Conservation (phyloP, 192 early-diverging fungal species). For the Mortierella alpina region DNA sequence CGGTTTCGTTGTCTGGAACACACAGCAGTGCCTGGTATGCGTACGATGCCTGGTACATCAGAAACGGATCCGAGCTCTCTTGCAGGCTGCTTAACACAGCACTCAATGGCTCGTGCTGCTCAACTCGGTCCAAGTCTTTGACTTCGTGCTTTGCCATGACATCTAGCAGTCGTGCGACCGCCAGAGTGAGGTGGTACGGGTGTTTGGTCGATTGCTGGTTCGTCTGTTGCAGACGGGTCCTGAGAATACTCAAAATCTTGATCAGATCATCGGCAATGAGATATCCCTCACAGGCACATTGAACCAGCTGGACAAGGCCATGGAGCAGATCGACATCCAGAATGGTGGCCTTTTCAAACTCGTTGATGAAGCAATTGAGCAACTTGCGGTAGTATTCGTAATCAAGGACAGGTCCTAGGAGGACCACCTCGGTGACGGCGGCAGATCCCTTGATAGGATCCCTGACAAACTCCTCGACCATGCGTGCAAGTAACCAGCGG, state of each 20-base stretch:
- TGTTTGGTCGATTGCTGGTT: background rate
- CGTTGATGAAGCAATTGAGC: background rate
- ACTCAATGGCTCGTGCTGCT: background rate
- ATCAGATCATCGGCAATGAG: background rate
- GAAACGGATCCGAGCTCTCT: background rate
- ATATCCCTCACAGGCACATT: background rate
- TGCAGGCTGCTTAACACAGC: background rate
- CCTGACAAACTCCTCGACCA: background rate
- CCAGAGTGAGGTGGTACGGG: background rate
- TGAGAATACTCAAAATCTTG: background rate
- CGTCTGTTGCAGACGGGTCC: background rate
- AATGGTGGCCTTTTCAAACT: background rate
- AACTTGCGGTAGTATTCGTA: background rate
- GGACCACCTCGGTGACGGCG: background rate
- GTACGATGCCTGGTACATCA: constrained; percentile 1
- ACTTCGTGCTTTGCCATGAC: background rate
- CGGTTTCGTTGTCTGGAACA: background rate
- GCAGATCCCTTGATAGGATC: background rate
- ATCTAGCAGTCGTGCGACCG: background rate
- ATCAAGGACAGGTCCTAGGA: constrained; percentile 1
- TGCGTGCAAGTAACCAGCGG: background rate
- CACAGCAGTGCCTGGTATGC: background rate
- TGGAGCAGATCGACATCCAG: background rate
- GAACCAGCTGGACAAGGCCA: background rate
- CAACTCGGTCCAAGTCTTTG: background rate